phyloP scores from a whole-genome alignment of 2,329 filamentous ascomycete genomes.

The Fusarium metavorans region DNA sequence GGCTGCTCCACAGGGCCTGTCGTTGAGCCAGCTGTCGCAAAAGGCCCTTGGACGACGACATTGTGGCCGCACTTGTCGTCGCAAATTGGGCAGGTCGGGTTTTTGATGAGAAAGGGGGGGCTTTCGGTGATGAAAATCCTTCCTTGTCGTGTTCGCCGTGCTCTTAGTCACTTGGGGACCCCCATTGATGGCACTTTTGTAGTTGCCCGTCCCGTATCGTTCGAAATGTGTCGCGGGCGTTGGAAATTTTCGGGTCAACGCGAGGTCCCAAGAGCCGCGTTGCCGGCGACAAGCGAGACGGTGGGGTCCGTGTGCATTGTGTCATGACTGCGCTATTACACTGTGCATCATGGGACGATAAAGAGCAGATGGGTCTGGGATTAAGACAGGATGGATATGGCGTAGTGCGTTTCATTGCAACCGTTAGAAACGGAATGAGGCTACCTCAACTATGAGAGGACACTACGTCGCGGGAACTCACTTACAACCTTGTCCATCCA shows the following conservation, averaged over 20 bases:
- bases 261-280: slow-evolving; percentile 33
- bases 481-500: not conserved
- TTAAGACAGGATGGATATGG: not conserved
- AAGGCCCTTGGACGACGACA: slow-evolving; percentile 45
- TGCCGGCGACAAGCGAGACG: slow-evolving; percentile 44
- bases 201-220: slow-evolving; percentile 22
- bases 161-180: slow-evolving; percentile 29
- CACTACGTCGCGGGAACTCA: not conserved
- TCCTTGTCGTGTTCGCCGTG: slow-evolving; percentile 15
- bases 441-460: not conserved
- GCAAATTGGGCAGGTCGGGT: slow-evolving; percentile 40
- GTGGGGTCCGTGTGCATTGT: slow-evolving; percentile 33
- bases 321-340: slow-evolving; percentile 20
- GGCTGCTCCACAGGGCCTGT: slow-evolving; percentile 42
- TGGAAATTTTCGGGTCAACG: slow-evolving; percentile 40
- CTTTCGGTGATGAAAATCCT: slow-evolving; percentile 18
- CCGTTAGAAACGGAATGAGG: not conserved
- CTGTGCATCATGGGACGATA: slow-evolving; percentile 31
- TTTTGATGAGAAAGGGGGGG: not conserved
- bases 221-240: slow-evolving; percentile 15
- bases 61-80: slow-evolving; percentile 40
- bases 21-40: slow-evolving; percentile 44
- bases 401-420: not conserved
- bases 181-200: slow-evolving; percentile 46
- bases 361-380: not conserved